Evolutionary conservation across 129 eudicot species (phyloP).

Genomic region (Helianthus annuus): HanXRQr2.0-SUNRISE NC_035441.2:133632663-133633162

Average conservation of each 20-base stretch:
- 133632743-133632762: slow-evolving; percentile 14
- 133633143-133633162: background rate
- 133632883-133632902: slow-evolving; percentile 94
- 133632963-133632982: slow-evolving; percentile 83
- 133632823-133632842: slow-evolving; percentile 35
- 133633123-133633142: background rate
- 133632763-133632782: background rate
- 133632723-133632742: slow-evolving; percentile 90
- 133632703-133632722: slow-evolving; percentile 91
- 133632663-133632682: slow-evolving; percentile 96
- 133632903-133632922: slow-evolving; percentile 88
- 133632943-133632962: slow-evolving; percentile 81
- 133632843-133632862: slow-evolving; percentile 93
- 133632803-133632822: background rate
- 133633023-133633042: slow-evolving; percentile 83
- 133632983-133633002: slow-evolving; percentile 83
- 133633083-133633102: slow-evolving; percentile 66
- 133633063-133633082: slow-evolving; percentile 86
- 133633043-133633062: slow-evolving; percentile 80
- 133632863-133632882: slow-evolving; percentile 99
- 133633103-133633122: background rate
- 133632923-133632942: slow-evolving; percentile 75
- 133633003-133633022: slow-evolving; percentile 96
- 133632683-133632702: slow-evolving; percentile 88
- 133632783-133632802: background rate